Conservation (phyloP, 306 rosid genomes). For the Ceratonia siliqua region DNA sequence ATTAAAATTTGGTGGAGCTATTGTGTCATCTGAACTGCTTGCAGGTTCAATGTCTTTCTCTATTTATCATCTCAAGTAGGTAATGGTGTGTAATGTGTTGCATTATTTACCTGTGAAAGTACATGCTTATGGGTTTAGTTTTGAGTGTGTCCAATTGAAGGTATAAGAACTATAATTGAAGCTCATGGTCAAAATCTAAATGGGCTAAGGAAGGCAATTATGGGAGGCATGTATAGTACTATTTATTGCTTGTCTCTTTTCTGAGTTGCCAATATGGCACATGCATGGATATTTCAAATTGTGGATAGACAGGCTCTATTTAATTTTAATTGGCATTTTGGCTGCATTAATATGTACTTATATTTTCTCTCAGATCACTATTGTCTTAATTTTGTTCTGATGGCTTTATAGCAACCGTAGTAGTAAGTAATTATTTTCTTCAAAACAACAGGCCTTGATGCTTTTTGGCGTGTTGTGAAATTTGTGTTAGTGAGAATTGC, state of each 20-base stretch:
- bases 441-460: not conserved
- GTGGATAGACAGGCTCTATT: not conserved
- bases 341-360: not conserved
- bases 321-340: not conserved
- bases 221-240: not conserved
- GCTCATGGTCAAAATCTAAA: constrained; percentile 13
- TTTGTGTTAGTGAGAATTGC: too few species aligned
- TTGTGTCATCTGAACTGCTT: constrained; percentile 51
- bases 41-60: constrained; percentile 42
- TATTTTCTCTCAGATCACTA: not conserved
- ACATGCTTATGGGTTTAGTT: constrained; percentile 4
- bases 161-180: constrained; percentile 30
- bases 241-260: not conserved
- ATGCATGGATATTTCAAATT: not conserved
- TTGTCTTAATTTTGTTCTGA: not conserved
- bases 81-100: not conserved
- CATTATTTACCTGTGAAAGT: constrained; percentile 13
- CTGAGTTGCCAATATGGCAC: not conserved
- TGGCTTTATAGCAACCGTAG: not conserved
- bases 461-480: too few species aligned
- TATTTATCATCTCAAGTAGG: constrained; percentile 5
- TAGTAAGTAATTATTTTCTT: not conserved
- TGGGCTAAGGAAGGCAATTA: not conserved
- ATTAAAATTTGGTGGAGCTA: constrained; percentile 33
- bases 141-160: constrained; percentile 10